Evolutionary conservation across 2,329 filamentous ascomycete genomes (phyloP), one percentile per base, ranked within the genome.

Genomic region (Colletotrichum melonis): DNA sequence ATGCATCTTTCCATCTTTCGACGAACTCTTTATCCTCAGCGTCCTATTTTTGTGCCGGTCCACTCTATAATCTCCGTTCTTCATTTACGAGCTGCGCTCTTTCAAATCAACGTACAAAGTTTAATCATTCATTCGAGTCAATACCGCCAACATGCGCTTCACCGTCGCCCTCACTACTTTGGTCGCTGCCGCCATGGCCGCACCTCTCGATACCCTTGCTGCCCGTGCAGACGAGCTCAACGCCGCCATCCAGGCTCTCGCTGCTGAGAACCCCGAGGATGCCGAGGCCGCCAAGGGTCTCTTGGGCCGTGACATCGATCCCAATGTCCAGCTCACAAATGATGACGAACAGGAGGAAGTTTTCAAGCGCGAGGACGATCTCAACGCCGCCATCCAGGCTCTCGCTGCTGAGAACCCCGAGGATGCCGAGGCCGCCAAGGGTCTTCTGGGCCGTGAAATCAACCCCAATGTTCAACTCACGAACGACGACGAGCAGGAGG

Each of bases 71-170:
- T 32, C 5, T 32, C 9, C 26, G n/a, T 60, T 38, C 22, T 56
- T 42, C n/a, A 16, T 14, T 16, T 26, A 9, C 28, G 70, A 70
- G 70, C 70, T 65, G 66, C 64, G 60, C 70, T 73, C 66, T 1
- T 19, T 49, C 24, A 14, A 8, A 5, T 55, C 30, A 12, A 62
- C n/a, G 1, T 11, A 42, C 32, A 35, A 60, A 4, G 3, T 63
- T 56, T 52, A 54, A 69, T 22, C 32, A 24, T 22, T 38, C 22
- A 46, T 1, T n/a, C 11, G 57, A 63, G 24, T 19, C 28, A 46
- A 22, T 38, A 57, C 49, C 49, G 64, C 35, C 69, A 72, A 6
- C 9, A 73, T 73, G 70, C 70, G 70, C 38, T 73, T 73, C 66
- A 22, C 70, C 9, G 9, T 73, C 32, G 70, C 55, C 11, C 46